A percentile compares a stretch with the other conserved stretches of the same genome.
Conservation (phyloP, 2,329 filamentous ascomycete species). For the Penicillium sp. region DNA sequence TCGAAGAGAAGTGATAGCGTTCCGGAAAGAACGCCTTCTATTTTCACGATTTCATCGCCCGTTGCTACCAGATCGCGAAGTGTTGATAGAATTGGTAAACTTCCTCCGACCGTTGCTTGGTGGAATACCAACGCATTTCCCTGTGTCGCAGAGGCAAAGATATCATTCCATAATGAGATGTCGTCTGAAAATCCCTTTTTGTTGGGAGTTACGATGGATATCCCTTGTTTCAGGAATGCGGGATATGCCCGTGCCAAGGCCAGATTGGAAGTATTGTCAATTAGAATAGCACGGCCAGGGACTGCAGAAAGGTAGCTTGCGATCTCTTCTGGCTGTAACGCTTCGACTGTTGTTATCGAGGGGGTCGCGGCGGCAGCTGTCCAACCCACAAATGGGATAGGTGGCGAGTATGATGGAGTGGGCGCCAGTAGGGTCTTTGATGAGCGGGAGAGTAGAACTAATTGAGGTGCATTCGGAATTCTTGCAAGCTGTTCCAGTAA, state of each 20-base stretch:
- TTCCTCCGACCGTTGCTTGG: conserved; percentile 90
- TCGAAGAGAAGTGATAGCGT: conserved; percentile 99
- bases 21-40: conserved; percentile 96
- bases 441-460: conserved; percentile 54
- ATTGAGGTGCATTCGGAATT: neutral
- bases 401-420: conserved; percentile 64
- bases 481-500: neutral
- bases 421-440: conserved; percentile 73
- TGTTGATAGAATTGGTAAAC: conserved; percentile 88
- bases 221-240: conserved; percentile 70
- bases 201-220: conserved; percentile 93
- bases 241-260: conserved; percentile 81
- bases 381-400: conserved; percentile 56
- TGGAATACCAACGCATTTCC: conserved; percentile 79
- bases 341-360: conserved; percentile 48
- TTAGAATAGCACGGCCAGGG: conserved; percentile 73
- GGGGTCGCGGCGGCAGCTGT: conserved; percentile 60
- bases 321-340: conserved; percentile 64
- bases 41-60: conserved; percentile 84
- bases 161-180: conserved; percentile 79
- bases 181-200: conserved; percentile 94
- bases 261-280: conserved; percentile 93
- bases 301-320: conserved; percentile 73
- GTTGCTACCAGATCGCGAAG: conserved; percentile 89
- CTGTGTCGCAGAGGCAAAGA: conserved; percentile 69